A percentile compares a stretch with the other conserved stretches of the same genome.
Conservation (phyloP, 148 eudicot genomes). For the Bassia scoparia region DNA sequence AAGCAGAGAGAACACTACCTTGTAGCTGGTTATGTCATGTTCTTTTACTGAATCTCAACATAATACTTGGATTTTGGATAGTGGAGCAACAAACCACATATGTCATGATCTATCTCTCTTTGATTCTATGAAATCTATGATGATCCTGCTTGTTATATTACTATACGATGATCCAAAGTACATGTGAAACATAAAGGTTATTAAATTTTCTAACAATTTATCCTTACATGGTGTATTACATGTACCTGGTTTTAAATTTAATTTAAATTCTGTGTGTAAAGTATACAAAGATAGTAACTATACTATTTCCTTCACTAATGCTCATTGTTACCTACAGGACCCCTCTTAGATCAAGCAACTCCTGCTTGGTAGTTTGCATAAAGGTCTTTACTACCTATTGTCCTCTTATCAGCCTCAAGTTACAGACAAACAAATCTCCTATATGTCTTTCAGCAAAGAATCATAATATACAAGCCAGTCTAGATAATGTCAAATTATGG, state of each 20-base stretch:
- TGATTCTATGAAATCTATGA: neutral
- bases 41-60: neutral
- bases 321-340: neutral
- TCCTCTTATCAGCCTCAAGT: neutral
- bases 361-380: neutral
- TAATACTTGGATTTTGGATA: neutral
- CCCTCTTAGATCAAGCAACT: neutral
- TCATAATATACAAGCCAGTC: neutral
- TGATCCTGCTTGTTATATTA: neutral
- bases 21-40: neutral
- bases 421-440: too few relatives aligned
- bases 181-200: neutral
- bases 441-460: rapidly evolving
- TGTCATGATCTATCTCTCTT: neutral
- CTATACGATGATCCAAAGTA: neutral
- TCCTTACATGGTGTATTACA: too few relatives aligned
- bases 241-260: too few relatives aligned
- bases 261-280: too few relatives aligned
- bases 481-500: too few relatives aligned
- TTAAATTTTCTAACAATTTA: too few relatives aligned
- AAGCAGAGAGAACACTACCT: too few relatives aligned
- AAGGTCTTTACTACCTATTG: neutral
- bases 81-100: neutral
- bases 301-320: neutral
- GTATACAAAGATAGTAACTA: too few relatives aligned